phyloP scores from a whole-genome alignment of 306 rosid species.

The Albizia julibrissin region DNA sequence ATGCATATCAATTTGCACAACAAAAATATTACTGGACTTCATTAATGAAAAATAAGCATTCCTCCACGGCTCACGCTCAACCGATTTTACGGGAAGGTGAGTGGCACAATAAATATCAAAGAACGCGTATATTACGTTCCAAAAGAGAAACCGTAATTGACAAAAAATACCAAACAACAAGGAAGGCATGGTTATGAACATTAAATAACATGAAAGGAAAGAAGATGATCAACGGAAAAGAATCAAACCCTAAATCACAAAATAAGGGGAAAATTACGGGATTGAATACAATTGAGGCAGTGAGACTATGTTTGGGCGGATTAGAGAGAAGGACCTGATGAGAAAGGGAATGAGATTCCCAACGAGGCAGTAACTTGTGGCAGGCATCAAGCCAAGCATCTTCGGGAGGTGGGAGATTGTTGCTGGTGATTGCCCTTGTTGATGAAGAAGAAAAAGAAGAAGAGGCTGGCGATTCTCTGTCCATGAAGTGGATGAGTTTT shows the following conservation, averaged over 20 bases:
- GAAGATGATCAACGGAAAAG: neutral
- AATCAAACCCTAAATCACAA: conserved; percentile 12
- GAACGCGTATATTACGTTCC: neutral
- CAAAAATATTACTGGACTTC: neutral
- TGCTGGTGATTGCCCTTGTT: neutral
- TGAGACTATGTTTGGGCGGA: neutral
- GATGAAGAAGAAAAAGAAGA: neutral
- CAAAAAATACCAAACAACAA: neutral
- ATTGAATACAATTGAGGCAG: neutral
- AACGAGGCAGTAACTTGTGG: conserved; percentile 12
- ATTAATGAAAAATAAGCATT: neutral
- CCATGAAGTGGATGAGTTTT: neutral
- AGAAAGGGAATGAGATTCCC: conserved; percentile 27
- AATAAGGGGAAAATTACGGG: neutral
- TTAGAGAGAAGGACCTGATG: conserved; percentile 7
- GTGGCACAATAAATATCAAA: neutral
- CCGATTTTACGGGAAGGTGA: neutral
- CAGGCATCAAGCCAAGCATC: conserved; percentile 25
- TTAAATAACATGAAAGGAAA: neutral
- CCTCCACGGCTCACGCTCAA: neutral
- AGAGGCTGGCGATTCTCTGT: neutral
- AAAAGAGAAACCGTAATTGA: neutral
- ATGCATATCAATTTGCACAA: neutral
- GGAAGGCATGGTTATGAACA: neutral
- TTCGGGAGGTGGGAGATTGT: neutral